A percentile compares a stretch with the other conserved stretches of the same genome.
Conservation (phyloP, 2,329 filamentous ascomycete species). For the Hysterium pulicare region DNA sequence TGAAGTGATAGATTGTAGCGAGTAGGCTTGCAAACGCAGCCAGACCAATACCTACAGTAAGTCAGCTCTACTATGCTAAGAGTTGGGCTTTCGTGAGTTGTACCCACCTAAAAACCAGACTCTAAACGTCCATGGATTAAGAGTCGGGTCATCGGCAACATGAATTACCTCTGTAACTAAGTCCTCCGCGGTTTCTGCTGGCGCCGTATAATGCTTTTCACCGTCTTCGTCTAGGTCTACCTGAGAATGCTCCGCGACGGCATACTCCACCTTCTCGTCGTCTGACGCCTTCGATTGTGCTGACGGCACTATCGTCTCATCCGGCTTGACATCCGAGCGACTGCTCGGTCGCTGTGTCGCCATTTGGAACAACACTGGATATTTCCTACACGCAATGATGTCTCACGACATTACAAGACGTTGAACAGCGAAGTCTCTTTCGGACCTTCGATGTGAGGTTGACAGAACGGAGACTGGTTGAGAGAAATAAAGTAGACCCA, state of each 20-base stretch:
- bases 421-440: too few relatives aligned
- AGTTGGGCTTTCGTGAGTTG: too few relatives aligned
- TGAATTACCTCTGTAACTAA: constrained; percentile 1
- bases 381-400: too few relatives aligned
- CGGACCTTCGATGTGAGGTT: too few relatives aligned
- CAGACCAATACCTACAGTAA: constrained; percentile 4
- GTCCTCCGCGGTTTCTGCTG: not conserved
- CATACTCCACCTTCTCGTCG: not conserved
- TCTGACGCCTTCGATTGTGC: not conserved
- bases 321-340: not conserved
- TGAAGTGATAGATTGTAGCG: constrained; percentile 48
- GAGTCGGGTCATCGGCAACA: not conserved
- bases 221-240: not conserved
- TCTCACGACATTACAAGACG: too few relatives aligned
- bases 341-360: too few relatives aligned
- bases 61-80: too few relatives aligned
- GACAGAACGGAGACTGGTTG: too few relatives aligned
- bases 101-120: not conserved
- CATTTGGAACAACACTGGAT: too few relatives aligned
- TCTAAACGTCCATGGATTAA: constrained; percentile 3
- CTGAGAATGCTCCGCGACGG: not conserved
- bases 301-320: not conserved
- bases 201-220: not conserved
- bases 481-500: too few relatives aligned
- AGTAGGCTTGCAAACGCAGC: constrained; percentile 24